phyloP scores from a whole-genome alignment of 805 yeast genomes.

The Suhomyces sp. region DNA sequence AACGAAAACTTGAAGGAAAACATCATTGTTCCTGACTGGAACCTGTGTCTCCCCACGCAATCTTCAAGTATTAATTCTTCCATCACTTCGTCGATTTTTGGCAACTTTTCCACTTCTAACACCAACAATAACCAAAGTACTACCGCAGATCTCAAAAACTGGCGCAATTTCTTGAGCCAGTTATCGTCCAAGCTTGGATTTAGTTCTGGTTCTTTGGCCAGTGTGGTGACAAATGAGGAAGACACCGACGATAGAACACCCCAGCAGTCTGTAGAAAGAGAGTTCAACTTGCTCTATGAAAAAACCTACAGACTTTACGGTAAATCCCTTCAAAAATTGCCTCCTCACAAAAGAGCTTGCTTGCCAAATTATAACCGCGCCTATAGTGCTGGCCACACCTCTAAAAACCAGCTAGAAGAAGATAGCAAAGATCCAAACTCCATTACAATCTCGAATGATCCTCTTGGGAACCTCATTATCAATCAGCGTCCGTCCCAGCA shows the following conservation, averaged over 20 bases:
- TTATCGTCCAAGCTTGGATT: constrained; percentile 36
- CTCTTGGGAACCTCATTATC: constrained; percentile 39
- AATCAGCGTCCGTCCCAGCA: constrained; percentile 18
- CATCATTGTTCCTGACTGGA: constrained; percentile 43
- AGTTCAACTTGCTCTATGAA: constrained; percentile 30
- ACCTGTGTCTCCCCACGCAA: constrained; percentile 33
- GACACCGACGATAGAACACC: constrained; percentile 8
- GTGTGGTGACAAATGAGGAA: constrained; percentile 17
- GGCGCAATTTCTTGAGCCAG: constrained; percentile 34
- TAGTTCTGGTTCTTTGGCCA: constrained; percentile 26
- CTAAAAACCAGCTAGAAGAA: constrained; percentile 21
- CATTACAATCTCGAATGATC: constrained; percentile 39
- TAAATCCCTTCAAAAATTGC: constrained; percentile 32
- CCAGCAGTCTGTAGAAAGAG: constrained; percentile 23
- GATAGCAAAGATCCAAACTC: constrained; percentile 29
- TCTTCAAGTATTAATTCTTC: constrained; percentile 15
- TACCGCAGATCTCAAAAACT: constrained; percentile 31
- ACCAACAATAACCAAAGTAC: constrained; percentile 14
- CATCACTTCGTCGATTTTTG: constrained; percentile 21
- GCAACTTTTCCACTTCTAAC: constrained; percentile 24
- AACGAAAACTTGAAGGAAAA: constrained; percentile 42
- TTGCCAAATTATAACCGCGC: constrained; percentile 35
- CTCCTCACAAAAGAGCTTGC: constrained; percentile 36
- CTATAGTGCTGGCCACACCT: constrained; percentile 17
- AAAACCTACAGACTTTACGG: constrained; percentile 40